Evolutionary conservation across 352 stramenopile species (phyloP), one percentile per base, ranked within the genome.

Genomic region (Phytophthora kernoviae): DNA sequence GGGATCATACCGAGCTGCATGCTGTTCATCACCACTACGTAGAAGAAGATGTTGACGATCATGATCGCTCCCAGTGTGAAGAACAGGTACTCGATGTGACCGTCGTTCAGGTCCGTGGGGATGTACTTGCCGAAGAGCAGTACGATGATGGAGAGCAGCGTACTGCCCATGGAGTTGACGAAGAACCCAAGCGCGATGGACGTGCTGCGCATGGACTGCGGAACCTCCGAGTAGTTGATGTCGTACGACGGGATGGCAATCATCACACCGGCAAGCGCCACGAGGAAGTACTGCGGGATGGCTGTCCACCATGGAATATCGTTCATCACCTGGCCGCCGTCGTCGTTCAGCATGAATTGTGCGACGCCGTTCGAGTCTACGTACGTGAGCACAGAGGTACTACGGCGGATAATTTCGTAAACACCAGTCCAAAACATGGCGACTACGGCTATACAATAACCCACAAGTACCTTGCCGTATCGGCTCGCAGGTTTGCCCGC

Each of bases 101-200:
- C 54, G 44, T 62, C 27, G 44, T 62, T 62, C 20, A 62, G 34
- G 44, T 88, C 36, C 17, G 57, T 51, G 14, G 59, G 55, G n/a
- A 89, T 65, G 67, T 83, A 81, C 55, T 73, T 71, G 42, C 62
- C 47, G 65, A 87, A 87, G 51, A 89, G 75, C 60, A 89, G 71
- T 36, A 80, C 83, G 51, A 87, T 81, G 33, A 78, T 73, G 14
- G 77, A 86, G 20, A 81, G 75, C 46, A 82, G 62, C 32, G 68
- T 77, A 33, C 54, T 77, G 49, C 77, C 77, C 79, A 86, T 89
- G 21, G 72, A 79, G 22, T 64, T 64, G 15, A 75, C 63, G 57
- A 80, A 80, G 42, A 75, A 72, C 5, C 64, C 57, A 21, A 80
- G 63, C 39, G 71, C 71, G 32, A 77, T 69, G 17, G 67, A 77